Conservation (phyloP, 2,329 filamentous ascomycete species). For the Colletotrichum sp. region DNA sequence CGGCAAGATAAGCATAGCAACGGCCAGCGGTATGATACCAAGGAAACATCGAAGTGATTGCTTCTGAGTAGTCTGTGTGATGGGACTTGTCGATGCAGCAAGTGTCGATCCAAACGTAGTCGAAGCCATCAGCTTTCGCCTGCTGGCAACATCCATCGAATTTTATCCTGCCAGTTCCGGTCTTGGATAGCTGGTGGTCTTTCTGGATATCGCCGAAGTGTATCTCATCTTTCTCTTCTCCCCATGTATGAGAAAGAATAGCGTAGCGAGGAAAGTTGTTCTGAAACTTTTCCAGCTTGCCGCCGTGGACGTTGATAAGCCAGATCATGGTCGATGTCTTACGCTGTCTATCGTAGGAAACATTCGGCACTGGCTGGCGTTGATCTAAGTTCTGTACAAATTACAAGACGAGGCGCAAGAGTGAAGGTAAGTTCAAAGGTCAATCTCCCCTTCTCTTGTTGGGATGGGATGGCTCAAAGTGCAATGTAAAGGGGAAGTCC, state of each 20-base stretch:
- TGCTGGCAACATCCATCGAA: not conserved
- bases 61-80: not conserved
- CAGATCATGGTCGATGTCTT: not conserved
- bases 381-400: too few relatives aligned
- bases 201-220: not conserved
- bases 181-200: not conserved
- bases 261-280: rapidly evolving
- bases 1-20: not conserved
- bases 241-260: not conserved
- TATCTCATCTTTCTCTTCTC: not conserved
- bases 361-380: rapidly evolving
- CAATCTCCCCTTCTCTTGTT: not conserved
- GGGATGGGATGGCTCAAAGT: not conserved
- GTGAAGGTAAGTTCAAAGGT: not conserved
- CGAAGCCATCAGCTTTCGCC: not conserved
- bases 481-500: not conserved
- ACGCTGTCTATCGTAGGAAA: too few relatives aligned
- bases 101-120: not conserved
- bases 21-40: not conserved
- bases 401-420: too few relatives aligned
- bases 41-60: not conserved
- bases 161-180: not conserved
- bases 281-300: not conserved
- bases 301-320: not conserved
- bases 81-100: not conserved